Conservation (phyloP, 768 basidiomycete genomes). For the Pulveroboletus sp. region DNA sequence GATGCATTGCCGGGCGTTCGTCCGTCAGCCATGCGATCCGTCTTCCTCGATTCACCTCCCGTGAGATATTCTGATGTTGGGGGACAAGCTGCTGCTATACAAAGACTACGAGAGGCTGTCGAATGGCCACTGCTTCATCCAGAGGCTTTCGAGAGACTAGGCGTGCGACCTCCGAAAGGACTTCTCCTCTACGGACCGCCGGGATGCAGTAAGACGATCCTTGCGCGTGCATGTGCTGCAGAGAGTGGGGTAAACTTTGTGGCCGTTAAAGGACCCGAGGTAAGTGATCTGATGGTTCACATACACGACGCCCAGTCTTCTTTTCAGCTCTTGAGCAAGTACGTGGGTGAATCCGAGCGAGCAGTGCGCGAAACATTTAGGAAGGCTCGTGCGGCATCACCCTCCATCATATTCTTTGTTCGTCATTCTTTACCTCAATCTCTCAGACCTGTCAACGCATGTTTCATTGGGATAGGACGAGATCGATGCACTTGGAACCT, state of each 20-base stretch:
- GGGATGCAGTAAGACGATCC: conserved; percentile 94
- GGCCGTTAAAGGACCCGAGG: conserved; percentile 97
- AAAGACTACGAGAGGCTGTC: conserved; percentile 83
- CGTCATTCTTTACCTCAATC: conserved; percentile 23
- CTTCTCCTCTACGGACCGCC: conserved; percentile 93
- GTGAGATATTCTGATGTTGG: conserved; percentile 87
- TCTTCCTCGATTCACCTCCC: conserved; percentile 83
- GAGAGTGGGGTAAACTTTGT: conserved; percentile 96
- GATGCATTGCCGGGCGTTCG: conserved; percentile 73
- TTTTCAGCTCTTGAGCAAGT: conserved; percentile 88
- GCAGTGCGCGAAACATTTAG: conserved; percentile 93
- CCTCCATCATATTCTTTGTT: conserved; percentile 96
- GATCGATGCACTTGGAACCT: conserved; percentile 88
- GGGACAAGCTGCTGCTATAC: conserved; percentile 76
- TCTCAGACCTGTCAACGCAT: not conserved
- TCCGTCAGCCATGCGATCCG: conserved; percentile 91
- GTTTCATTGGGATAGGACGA: conserved; percentile 69
- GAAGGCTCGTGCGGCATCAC: conserved; percentile 90
- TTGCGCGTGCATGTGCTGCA: conserved; percentile 87
- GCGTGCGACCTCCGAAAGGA: conserved; percentile 85
- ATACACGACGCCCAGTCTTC: not conserved
- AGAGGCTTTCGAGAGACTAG: conserved; percentile 81
- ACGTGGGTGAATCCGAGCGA: conserved; percentile 94
- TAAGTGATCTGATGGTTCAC: conserved; percentile 30
- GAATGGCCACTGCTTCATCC: conserved; percentile 94